Base-by-base conservation (phyloP, 129 eudicot genomes). In the sunflower (Helianthus annuus) region DNA sequence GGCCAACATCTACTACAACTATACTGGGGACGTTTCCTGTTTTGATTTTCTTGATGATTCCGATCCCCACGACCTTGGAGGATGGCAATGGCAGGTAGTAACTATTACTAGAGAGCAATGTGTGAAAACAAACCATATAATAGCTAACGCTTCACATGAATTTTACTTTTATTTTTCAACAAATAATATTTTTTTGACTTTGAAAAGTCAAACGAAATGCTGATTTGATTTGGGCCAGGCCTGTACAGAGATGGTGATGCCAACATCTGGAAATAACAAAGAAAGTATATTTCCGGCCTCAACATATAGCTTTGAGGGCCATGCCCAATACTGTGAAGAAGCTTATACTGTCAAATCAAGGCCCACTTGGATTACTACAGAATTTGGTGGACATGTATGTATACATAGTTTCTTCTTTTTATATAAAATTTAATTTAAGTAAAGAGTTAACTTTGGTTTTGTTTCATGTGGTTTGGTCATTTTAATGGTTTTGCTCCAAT, bases 171-270 rank as follows among this genome's bases (percentile, higher is more conserved):
- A 57, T 11, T 58, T 58, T 6, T 17, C 55, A 3, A 29, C 5
- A 2, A 15, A 3, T 10, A 64, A 44, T 11, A 29, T 12, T 13
- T 9, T 1, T 54, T 53, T 66, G 55, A 40, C 32, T 16, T 55
- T 15, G 34, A 29, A 75, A 75, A 66, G 49, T 66, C 7, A 14
- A 68, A 61, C 4, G 0, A 62, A 38, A 19, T 55, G 17, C 44
- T 46, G 34, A 59, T 27, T 36, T n/a, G 64, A 55, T 44, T 77
- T 72, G 76, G 57, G 74, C 36, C 88, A 92, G 98, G 98, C 96
- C 6, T 92, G 98, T 83, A 89, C 98, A 32, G 98, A 93, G 76
- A 93, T 93, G 98, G 27, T 89, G 78, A 75, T 93, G 91, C 85
- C 87, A 19, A 89, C 84, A 11, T 51, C 29, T 62, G 96, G 98